Base-by-base conservation (phyloP, 2,329 filamentous ascomycete species). In the Chaetomiaceae sp. region DNA sequence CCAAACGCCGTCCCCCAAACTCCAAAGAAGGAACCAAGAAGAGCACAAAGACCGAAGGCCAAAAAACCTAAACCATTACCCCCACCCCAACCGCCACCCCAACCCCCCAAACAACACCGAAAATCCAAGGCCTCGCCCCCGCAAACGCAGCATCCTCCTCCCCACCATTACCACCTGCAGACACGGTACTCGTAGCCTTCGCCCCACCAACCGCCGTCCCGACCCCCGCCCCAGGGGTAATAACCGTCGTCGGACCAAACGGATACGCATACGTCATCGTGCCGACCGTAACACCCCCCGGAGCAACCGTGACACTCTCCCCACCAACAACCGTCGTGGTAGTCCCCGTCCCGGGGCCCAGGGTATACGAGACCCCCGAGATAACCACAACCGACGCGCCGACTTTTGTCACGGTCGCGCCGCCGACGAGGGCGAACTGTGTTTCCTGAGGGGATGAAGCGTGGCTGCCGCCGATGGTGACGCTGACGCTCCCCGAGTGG, bases 271-370 rank as follows among this genome's bases (percentile, higher is more conserved):
- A 61, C 4, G 70, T 80, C 56, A 77, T 67, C 0, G 74, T 74
- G 38, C 51, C 54, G 15, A 79, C 68, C 5, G 67, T 66, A 6
- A 83, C 67, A n/a, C 79, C 81, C 2, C 63, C 64, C 0, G 79
- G 72, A 1, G 73, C 77, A 38, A 82, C 73, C 0, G 73, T 79
- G 25, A 84, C 66, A 0, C 72, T 78, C 63, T 82, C 71, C 1
- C 76, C 75, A 6, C 71, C 75, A 4, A 80, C 67, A 0, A 75
- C 68, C 1, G 74, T 75, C 0, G 74, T 76, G 0, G 74, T 81
- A 1, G 68, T 74, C 3, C 34, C 43, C 4, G 47, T 22, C 4
- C 20, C 38, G 5, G 75, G 70, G 0, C 78, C 79, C 45, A 83
- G 66, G 1, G 74, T 78, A 59, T 80, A 82, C 0, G 75, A 80